Evolutionary conservation across 441 rosid species (phyloP), one percentile per base, ranked within the genome.

Genomic region (Populus hybrid): DNA sequence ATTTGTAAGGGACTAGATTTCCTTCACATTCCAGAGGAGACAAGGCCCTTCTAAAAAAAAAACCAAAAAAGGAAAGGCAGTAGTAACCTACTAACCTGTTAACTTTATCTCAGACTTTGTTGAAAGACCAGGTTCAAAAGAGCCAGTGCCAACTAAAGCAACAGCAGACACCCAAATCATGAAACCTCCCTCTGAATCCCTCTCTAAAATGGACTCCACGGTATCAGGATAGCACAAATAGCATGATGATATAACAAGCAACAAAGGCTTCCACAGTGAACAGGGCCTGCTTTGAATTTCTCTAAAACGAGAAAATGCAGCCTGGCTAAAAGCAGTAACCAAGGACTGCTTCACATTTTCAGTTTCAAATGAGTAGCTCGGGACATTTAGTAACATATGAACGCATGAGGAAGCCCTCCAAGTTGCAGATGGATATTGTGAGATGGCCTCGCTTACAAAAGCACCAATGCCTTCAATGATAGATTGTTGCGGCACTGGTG

Each of bases 241-340:
- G 89, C 97, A 92, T 65, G 98, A 91, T 36, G 97, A 85, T 81
- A 92, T 85, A 77, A 86, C 96, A 81, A 94, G 93, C 84, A 92
- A 80, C 80, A 91, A 80, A 86, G 97, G 91, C 85, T 87, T 92
- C 97, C 94, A 91, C 78, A 84, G 73, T 23, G 92, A 78, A 83
- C 87, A 87, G 81, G 92, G 93, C 84, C 89, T 87, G 85, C 81
- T 86, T 79, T 80, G 85, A 77, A 89, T 82, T 81, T 82, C 79
- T 81, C 76, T 82, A 81, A 91, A 92, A 79, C 57, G 93, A 86
- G 93, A 90, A 84, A 89, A 92, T 74, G 98, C 93, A 76, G 92
- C 89, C 74, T 71, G 80, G 76, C 87, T 82, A 84, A 90, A 94
- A 70, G 85, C 82, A 74, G 79, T 75, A 23, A 81, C 88, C 74